phyloP scores from a whole-genome alignment of 2,329 filamentous ascomycete genomes.

The Fusarium globosum region DNA sequence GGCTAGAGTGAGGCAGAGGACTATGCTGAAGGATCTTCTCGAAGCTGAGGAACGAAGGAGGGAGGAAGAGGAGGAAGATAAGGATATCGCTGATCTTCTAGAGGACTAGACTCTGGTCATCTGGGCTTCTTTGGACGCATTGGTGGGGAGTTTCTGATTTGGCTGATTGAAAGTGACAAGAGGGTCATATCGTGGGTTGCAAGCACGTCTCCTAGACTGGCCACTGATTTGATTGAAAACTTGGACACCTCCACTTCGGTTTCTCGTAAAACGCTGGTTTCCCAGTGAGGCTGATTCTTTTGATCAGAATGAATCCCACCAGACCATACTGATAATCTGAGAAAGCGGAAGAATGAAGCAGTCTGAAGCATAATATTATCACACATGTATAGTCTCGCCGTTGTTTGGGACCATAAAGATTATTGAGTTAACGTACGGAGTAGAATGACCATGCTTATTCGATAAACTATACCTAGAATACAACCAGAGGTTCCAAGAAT shows the following conservation, averaged over 20 bases:
- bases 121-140: neutral
- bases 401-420: neutral
- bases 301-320: neutral
- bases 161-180: constrained; percentile 2
- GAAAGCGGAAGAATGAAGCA: neutral
- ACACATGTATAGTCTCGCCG: neutral
- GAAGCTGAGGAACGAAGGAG: constrained; percentile 71
- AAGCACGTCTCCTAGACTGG: neutral
- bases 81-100: constrained; percentile 79
- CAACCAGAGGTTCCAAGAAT: neutral
- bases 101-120: constrained; percentile 55
- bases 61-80: constrained; percentile 74
- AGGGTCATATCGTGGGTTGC: constrained; percentile 4
- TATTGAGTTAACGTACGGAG: neutral
- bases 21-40: constrained; percentile 72
- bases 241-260: neutral
- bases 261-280: neutral
- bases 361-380: neutral
- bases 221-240: neutral
- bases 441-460: neutral
- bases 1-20: constrained; percentile 75
- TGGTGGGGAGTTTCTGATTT: constrained; percentile 4
- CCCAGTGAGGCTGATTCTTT: neutral
- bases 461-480: neutral
- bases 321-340: neutral